Evolutionary conservation across 2,329 filamentous ascomycete genomes (phyloP).

Genomic region (Colletotrichum tamarilloi): DNA sequence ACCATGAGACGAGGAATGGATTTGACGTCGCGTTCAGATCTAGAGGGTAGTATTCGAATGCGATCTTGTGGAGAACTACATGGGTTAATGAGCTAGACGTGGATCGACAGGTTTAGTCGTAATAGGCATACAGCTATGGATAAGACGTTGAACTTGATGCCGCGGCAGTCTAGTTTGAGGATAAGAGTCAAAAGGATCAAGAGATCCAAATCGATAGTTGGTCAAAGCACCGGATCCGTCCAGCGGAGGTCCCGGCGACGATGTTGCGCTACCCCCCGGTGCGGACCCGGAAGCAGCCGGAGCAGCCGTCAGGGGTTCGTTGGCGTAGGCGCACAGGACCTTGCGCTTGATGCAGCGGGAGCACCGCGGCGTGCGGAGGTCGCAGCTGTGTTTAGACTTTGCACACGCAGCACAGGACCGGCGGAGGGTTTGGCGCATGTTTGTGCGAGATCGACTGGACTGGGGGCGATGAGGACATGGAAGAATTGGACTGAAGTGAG

Average conservation of each 20-base stretch:
- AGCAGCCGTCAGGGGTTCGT: slow-evolving; percentile 57
- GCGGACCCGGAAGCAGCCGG: slow-evolving; percentile 8
- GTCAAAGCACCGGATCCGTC: slow-evolving; percentile 35
- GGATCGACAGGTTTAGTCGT: neutral
- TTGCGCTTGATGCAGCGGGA: slow-evolving; percentile 64
- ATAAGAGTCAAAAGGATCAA: slow-evolving; percentile 69
- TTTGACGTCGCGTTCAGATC: slow-evolving; percentile 64
- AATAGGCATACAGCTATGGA: slow-evolving; percentile 61
- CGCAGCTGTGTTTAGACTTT: slow-evolving; percentile 66
- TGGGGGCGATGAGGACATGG: neutral
- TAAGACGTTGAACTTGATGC: slow-evolving; percentile 63
- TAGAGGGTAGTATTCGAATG: slow-evolving; percentile 70
- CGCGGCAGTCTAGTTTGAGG: slow-evolving; percentile 63
- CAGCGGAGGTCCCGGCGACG: neutral
- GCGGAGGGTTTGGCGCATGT: slow-evolving; percentile 67
- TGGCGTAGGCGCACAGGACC: slow-evolving; percentile 62
- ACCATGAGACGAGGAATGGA: slow-evolving; percentile 69
- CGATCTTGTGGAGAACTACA: slow-evolving; percentile 65
- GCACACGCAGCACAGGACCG: slow-evolving; percentile 67
- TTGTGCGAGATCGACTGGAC: slow-evolving; percentile 24
- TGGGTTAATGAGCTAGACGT: slow-evolving; percentile 31
- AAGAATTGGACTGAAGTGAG: neutral
- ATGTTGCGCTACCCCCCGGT: neutral
- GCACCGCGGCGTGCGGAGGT: slow-evolving; percentile 64
- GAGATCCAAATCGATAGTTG: slow-evolving; percentile 46